Percentiles rank a stretch among this genome's conserved stretches.
Conservation (phyloP, 306 rosid species). For the Nissolia schottii region DNA sequence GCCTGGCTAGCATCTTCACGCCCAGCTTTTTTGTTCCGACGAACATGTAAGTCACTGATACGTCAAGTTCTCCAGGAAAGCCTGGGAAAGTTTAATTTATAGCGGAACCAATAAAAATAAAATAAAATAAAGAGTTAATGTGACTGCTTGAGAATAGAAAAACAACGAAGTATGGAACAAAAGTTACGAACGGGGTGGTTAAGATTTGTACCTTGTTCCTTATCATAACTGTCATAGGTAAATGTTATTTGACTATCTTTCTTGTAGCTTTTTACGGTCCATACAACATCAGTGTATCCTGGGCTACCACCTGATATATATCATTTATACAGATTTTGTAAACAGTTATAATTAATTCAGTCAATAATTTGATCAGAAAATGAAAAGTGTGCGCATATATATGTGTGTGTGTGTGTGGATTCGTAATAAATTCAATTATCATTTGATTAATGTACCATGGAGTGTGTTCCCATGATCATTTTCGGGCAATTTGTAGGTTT, state of each 20-base stretch:
- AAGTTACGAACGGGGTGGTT: too few species aligned
- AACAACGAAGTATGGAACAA: too few species aligned
- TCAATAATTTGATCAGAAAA: background rate
- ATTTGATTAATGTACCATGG: conserved; percentile 12
- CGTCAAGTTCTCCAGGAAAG: conserved; percentile 47
- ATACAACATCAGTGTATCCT: conserved; percentile 46
- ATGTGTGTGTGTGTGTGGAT: too few species aligned
- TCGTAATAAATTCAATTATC: too few species aligned
- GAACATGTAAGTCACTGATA: conserved; percentile 40
- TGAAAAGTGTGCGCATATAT: too few species aligned
- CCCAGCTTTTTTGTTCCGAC: conserved; percentile 24
- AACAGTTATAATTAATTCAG: background rate
- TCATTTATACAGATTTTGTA: background rate
- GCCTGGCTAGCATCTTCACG: conserved; percentile 39
- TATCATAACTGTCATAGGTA: conserved; percentile 40
- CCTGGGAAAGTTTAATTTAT: too few species aligned
- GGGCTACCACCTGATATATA: conserved; percentile 43
- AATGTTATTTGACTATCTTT: conserved; percentile 40
- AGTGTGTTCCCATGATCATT: conserved; percentile 30
- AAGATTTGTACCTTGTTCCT: conserved; percentile 44
- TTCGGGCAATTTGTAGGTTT: conserved; percentile 19
- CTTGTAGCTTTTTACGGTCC: conserved; percentile 34
- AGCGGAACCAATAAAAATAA: too few species aligned
- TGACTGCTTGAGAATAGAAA: too few species aligned
- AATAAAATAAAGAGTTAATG: too few species aligned